Evolutionary conservation across 2,329 filamentous ascomycete genomes (phyloP), one percentile per base, ranked within the genome.

Genomic region (Geoglossum cookeanum): DNA sequence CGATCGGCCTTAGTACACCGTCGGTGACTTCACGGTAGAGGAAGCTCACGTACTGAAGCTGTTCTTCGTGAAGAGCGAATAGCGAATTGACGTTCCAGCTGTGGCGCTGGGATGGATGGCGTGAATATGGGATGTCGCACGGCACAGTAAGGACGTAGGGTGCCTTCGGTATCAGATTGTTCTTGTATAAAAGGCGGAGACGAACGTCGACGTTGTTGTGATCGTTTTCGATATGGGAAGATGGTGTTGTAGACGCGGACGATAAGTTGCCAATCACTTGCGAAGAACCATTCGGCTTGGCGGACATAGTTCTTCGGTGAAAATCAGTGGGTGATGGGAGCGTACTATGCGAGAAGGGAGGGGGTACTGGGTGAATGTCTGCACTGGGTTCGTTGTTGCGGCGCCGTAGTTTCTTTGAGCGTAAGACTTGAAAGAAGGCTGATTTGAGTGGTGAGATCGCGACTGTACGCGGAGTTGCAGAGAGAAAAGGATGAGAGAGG

Each of bases 11-110:
- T 55, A 78, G 66, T 58, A 75, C 69, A 47, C 72, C 73, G 62
- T 78, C 74, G 59, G 75, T 74, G 37, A 74, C 74, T 63, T 80
- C 76, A 65, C 79, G 78, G 58, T 75, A 77, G 57, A 78, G 68
- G 61, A 79, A 82, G 58, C 78, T 82, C 70, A 79, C 72, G 65
- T 83, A 83, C 64, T 83, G 80, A 56, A 80, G 70, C 62, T 75
- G 71, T 63, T 80, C 74, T 66, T 83, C 80, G 60, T 75, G 69
- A 17, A 67, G 67, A 55, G 69, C 67, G 66, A 81, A 83, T 3
- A 78, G 74, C 1, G 74, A 32, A 3, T 44, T 30, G 17, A 49
- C 15, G 8, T 5, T 52, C 44, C 42, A 52, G 55, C 39, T 30
- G 30, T 48, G n/a, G 11, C 35, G 22, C 27, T 57, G 15, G n/a